phyloP scores from a whole-genome alignment of 768 basidiomycete genomes.

The Suillus clintonianus region DNA sequence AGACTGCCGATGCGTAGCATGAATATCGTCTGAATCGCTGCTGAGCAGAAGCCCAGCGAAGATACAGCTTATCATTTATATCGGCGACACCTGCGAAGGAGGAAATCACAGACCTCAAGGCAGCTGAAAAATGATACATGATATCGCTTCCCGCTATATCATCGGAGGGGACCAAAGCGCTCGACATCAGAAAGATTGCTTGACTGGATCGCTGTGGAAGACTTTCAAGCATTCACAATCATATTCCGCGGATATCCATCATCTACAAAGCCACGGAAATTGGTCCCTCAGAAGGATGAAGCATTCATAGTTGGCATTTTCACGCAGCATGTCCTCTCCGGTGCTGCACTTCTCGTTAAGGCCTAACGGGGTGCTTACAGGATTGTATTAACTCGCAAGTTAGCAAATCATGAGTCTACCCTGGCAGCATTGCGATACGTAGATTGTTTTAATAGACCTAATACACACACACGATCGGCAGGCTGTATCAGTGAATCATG shows the following conservation, averaged over 20 bases:
- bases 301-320: not conserved
- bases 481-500: too few relatives aligned
- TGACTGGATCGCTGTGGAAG: not conserved
- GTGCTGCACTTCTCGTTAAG: not conserved
- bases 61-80: not conserved
- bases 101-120: not conserved
- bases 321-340: not conserved
- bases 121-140: not conserved
- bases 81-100: not conserved
- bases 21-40: not conserved
- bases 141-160: not conserved
- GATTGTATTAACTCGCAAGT: not conserved
- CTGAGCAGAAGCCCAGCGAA: not conserved
- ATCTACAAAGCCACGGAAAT: not conserved
- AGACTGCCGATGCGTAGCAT: not conserved
- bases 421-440: too few relatives aligned
- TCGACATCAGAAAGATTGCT: not conserved
- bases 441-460: too few relatives aligned
- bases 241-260: not conserved
- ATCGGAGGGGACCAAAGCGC: not conserved
- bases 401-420: not conserved
- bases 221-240: not conserved
- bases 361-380: not conserved
- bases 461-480: too few relatives aligned
- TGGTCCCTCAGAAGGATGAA: not conserved